Percentiles rank a stretch among this genome's conserved stretches.
phyloP scores from a whole-genome alignment of 2,329 filamentous ascomycete genomes.

The Phoma sp. region DNA sequence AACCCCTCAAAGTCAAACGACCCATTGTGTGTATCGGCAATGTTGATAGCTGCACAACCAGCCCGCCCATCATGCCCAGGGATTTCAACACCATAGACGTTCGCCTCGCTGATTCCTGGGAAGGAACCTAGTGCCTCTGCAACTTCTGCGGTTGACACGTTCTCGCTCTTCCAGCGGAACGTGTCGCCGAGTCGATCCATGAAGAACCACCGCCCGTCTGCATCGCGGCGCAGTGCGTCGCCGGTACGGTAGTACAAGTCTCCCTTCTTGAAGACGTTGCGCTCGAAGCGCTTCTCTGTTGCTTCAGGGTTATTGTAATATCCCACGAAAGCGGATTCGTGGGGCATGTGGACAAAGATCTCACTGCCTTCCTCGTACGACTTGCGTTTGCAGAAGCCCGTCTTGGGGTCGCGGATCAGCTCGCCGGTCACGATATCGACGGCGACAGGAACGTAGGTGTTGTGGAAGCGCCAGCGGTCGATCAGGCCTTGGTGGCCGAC shows the following conservation, averaged over 20 bases:
- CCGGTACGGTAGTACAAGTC: slow-evolving; percentile 59
- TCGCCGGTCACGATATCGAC: slow-evolving; percentile 74
- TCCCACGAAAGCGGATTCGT: slow-evolving; percentile 68
- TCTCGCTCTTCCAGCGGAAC: slow-evolving; percentile 60
- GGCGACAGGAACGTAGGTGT: slow-evolving; percentile 70
- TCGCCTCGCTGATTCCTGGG: slow-evolving; percentile 55
- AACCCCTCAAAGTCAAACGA: slow-evolving; percentile 64
- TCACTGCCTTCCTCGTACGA: slow-evolving; percentile 76
- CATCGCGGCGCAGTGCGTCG: slow-evolving; percentile 54
- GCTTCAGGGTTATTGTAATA: slow-evolving; percentile 74
- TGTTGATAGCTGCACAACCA: slow-evolving; percentile 63
- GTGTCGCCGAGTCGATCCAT: slow-evolving; percentile 58
- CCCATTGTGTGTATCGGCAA: too few relatives aligned
- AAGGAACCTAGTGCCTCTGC: slow-evolving; percentile 55
- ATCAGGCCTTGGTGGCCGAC: slow-evolving; percentile 77
- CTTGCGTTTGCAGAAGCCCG: slow-evolving; percentile 70
- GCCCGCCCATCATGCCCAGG: slow-evolving; percentile 61
- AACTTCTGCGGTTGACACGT: slow-evolving; percentile 58
- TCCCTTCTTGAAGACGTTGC: slow-evolving; percentile 56
- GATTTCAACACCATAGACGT: slow-evolving; percentile 59
- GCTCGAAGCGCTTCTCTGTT: slow-evolving; percentile 63
- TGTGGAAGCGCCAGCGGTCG: slow-evolving; percentile 59
- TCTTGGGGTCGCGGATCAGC: slow-evolving; percentile 70
- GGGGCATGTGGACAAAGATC: slow-evolving; percentile 70
- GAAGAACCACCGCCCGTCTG: slow-evolving; percentile 58